phyloP scores from a whole-genome alignment of 129 eudicot species.

The Flaveria linearis region DNA sequence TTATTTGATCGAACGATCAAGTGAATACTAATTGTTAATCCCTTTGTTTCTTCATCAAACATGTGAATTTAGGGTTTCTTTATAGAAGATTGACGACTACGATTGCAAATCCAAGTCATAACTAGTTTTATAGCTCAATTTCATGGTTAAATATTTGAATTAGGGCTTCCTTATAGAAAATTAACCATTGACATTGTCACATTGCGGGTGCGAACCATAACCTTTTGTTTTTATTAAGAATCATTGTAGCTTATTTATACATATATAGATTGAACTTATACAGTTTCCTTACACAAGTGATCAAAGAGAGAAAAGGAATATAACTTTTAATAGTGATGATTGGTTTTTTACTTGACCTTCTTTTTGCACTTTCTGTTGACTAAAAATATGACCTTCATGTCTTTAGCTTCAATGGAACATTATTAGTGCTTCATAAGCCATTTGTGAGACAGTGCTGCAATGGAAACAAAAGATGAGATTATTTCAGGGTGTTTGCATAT shows the following conservation, averaged over 20 bases:
- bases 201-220: too few species aligned
- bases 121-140: background rate
- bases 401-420: slow-evolving; percentile 27
- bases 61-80: background rate
- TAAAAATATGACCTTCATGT: background rate
- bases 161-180: background rate
- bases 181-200: too few species aligned
- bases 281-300: background rate
- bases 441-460: slow-evolving; percentile 3
- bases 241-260: background rate
- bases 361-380: slow-evolving; percentile 18
- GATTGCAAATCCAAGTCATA: background rate
- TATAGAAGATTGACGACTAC: background rate
- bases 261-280: background rate
- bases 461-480: slow-evolving; percentile 12
- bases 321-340: background rate
- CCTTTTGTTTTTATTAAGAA: background rate
- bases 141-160: background rate
- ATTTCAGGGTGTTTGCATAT: too few species aligned
- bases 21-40: background rate
- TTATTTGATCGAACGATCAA: background rate
- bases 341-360: background rate
- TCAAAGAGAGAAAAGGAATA: background rate
- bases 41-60: background rate
- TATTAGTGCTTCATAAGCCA: background rate